Evolutionary conservation across 1,284 basidiomycete genomes (phyloP), one percentile per base, ranked within the genome.

Genomic region (Cystobasidium sp.): DNA sequence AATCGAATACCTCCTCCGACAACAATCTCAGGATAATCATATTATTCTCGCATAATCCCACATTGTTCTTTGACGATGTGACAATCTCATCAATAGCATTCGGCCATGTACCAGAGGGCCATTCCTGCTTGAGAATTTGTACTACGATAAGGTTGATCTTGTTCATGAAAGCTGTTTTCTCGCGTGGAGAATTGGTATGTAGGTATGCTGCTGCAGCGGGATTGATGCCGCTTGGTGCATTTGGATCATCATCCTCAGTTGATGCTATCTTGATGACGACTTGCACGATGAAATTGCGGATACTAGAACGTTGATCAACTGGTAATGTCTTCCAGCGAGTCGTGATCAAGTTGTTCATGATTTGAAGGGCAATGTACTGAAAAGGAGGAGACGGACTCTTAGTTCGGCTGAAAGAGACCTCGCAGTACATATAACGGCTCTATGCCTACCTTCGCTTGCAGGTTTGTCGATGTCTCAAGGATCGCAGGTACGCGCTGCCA

Each of bases 1-100:
- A 99, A 84, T 99, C 97, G 81, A 99, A 99, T 77, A 99, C 94
- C 83, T 99, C 97, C 82, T 99, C 97, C 0, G 94, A 97, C 18
- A 99, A 86, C n/a, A 99, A 49, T 31, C 63, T 14, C n/a, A 74
- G 61, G 82, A 99, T 99, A 82, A 94, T 88, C 97, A 99, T 99
- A 86, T 99, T 99, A 87, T 99, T 99, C 84, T 99, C 97, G 87
- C 97, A 99, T 41, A 99, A 88, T 1, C 93, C 91, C 49, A 99
- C 88, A 81, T 95, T 98, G 53, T 93, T 93, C 83, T 96, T 95
- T 69, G 95, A 98, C 8, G 96, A 97, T 77, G 95, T 91, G 75
- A 99, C 94, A 72, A 99, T 93, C 82, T 99, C 97, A 8, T 94
- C 90, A 81, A 99, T 98, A 85, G 99, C 99, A 14, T 88, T 91